Conservation (phyloP, 768 basidiomycete genomes). For the Tylopilus subfusipes region DNA sequence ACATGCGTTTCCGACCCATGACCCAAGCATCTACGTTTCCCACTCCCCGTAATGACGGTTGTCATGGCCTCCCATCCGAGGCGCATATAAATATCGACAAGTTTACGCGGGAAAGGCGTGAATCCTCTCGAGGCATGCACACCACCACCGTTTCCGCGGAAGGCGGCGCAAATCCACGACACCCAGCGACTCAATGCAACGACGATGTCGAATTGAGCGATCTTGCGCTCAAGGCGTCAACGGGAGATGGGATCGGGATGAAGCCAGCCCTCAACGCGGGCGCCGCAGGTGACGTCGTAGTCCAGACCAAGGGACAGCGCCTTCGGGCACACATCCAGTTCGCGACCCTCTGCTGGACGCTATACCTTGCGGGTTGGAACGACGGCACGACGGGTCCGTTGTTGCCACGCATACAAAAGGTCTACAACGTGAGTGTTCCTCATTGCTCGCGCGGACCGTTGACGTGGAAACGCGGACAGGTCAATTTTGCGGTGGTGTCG, state of each 20-base stretch:
- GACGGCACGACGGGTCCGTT: conserved; percentile 8
- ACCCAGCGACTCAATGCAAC: not conserved
- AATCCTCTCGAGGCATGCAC: conserved; percentile 12
- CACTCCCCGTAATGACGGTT: not conserved
- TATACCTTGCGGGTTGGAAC: conserved; percentile 30
- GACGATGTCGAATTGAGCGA: conserved; percentile 9
- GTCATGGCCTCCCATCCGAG: not conserved
- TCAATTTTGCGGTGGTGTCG: conserved; percentile 40
- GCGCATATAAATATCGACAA: not conserved
- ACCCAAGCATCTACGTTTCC: not conserved
- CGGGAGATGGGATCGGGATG: not conserved
- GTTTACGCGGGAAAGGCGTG: too few species aligned
- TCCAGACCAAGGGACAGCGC: conserved; percentile 20
- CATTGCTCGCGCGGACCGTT: too few species aligned
- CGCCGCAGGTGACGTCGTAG: not conserved
- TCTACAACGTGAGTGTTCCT: conserved; percentile 32
- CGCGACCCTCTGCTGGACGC: conserved; percentile 13
- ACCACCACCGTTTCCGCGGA: conserved; percentile 1
- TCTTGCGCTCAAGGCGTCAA: not conserved
- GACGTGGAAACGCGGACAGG: conserved; percentile 19
- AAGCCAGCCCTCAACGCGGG: not conserved
- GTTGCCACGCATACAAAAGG: conserved; percentile 17
- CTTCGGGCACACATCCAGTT: conserved; percentile 16
- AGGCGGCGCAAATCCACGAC: conserved; percentile 5
- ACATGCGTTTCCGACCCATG: not conserved